Evolutionary conservation across 1,284 basidiomycete genomes (phyloP).

Genomic region (Xerocomus minutiporus): DNA sequence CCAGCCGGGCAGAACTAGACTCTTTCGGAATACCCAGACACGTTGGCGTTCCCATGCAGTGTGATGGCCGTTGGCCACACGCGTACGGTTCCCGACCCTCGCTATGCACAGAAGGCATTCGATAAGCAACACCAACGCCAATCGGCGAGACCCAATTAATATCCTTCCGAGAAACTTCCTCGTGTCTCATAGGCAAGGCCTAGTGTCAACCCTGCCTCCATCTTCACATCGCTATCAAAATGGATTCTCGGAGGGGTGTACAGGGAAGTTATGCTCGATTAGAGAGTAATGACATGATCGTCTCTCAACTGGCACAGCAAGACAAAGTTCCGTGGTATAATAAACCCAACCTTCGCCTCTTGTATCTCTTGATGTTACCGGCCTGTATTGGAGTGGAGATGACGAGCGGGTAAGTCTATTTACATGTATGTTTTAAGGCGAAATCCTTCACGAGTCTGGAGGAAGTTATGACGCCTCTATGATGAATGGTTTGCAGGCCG

Average conservation of each 20-base stretch:
- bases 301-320: conserved; percentile 42
- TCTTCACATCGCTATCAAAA: neutral
- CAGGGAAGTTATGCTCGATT: neutral
- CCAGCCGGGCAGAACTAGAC: too few species aligned
- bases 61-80: too few species aligned
- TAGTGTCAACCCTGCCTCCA: neutral
- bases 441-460: neutral
- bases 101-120: too few species aligned
- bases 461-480: conserved; percentile 1
- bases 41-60: too few species aligned
- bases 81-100: too few species aligned
- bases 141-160: too few species aligned
- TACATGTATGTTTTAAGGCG: conserved; percentile 2
- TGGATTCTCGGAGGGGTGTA: neutral
- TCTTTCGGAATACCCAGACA: too few species aligned
- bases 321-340: conserved; percentile 54
- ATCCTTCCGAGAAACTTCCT: neutral
- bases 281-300: conserved; percentile 35
- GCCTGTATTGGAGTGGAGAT: conserved; percentile 60
- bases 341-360: conserved; percentile 33
- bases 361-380: conserved; percentile 50
- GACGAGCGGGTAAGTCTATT: conserved; percentile 51
- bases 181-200: neutral
- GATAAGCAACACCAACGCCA: too few species aligned
- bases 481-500: neutral